Percentiles rank a stretch among this genome's conserved stretches.
Evolutionary conservation across 805 yeast species (phyloP).

Genomic region (Alloascoidea africana): DNA sequence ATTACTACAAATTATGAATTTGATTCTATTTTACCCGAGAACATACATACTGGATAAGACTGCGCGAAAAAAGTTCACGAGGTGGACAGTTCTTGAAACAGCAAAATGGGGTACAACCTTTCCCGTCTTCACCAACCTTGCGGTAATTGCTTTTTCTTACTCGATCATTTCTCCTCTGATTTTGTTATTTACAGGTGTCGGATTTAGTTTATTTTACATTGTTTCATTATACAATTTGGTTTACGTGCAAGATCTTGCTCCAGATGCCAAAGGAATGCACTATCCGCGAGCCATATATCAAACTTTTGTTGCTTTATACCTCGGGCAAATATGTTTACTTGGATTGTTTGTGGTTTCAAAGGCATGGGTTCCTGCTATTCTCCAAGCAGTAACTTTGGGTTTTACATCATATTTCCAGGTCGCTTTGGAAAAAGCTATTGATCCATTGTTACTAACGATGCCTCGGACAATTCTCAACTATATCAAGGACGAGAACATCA

Average conservation of each 20-base stretch:
- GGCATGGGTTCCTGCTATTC: slow-evolving; percentile 87
- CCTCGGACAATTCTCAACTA: slow-evolving; percentile 33
- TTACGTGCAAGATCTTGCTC: slow-evolving; percentile 50
- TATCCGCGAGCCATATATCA: slow-evolving; percentile 86
- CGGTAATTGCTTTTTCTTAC: slow-evolving; percentile 53
- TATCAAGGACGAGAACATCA: slow-evolving; percentile 37
- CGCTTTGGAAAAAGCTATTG: slow-evolving; percentile 51
- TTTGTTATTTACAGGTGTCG: slow-evolving; percentile 53
- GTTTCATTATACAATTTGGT: slow-evolving; percentile 68
- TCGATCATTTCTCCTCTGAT: slow-evolving; percentile 73
- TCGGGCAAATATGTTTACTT: slow-evolving; percentile 74
- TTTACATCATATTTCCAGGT: slow-evolving; percentile 58
- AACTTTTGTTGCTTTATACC: slow-evolving; percentile 73
- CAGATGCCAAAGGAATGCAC: slow-evolving; percentile 68
- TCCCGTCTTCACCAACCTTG: slow-evolving; percentile 62
- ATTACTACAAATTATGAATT: slow-evolving; percentile 42
- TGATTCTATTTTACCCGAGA: slow-evolving; percentile 42
- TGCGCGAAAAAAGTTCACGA: slow-evolving; percentile 48
- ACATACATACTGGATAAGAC: slow-evolving; percentile 45
- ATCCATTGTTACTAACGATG: slow-evolving; percentile 28
- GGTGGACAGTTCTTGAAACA: slow-evolving; percentile 38
- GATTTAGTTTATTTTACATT: slow-evolving; percentile 58
- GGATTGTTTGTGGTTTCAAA: slow-evolving; percentile 84
- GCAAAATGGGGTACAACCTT: slow-evolving; percentile 63
- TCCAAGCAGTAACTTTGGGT: slow-evolving; percentile 51